These are phyloP conservation scores for Peniophora sp. DNA, from an alignment of 1,284 basidiomycete genomes.

Conservation along the genomic window DNA sequence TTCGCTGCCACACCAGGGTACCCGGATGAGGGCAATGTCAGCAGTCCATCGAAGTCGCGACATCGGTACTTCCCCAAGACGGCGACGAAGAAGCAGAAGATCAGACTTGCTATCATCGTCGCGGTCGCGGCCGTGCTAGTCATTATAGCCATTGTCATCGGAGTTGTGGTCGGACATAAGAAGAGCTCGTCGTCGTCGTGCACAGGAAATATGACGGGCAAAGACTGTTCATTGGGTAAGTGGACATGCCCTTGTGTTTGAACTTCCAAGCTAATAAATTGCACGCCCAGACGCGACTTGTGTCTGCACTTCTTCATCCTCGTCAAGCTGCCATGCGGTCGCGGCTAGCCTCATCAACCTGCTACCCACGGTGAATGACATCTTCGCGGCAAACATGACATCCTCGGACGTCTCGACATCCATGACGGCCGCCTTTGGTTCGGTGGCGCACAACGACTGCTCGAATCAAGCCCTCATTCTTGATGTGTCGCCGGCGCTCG, in stretches of 20 bases:
- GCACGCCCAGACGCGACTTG: conserved; percentile 46
- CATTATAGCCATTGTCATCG: conserved; percentile 31
- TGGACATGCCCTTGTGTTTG: conserved; percentile 4
- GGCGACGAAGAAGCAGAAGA: conserved; percentile 15
- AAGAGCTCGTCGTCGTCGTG: conserved; percentile 21
- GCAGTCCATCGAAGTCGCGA: conserved; percentile 7
- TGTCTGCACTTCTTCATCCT: conserved; percentile 40
- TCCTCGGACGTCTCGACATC: conserved; percentile 32
- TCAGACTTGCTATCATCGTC: conserved; percentile 11
- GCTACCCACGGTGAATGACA: conserved; percentile 39
- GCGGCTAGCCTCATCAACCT: conserved; percentile 43
- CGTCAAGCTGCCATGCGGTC: conserved; percentile 40
- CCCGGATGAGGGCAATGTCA: not conserved
- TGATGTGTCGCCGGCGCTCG: conserved; percentile 44
- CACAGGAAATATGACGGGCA: conserved; percentile 34
- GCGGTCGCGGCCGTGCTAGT: conserved; percentile 24
- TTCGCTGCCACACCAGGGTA: not conserved
- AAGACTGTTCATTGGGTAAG: conserved; percentile 47
- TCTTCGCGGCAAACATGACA: conserved; percentile 42
- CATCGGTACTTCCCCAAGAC: conserved; percentile 1
- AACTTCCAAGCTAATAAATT: not conserved
- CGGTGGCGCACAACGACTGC: conserved; percentile 33
- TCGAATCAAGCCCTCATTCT: conserved; percentile 43
- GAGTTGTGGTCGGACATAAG: conserved; percentile 26
- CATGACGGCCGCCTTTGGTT: conserved; percentile 42